Evolutionary conservation across 805 yeast genomes (phyloP).

Genomic region (Saturnispora dispora): DNA sequence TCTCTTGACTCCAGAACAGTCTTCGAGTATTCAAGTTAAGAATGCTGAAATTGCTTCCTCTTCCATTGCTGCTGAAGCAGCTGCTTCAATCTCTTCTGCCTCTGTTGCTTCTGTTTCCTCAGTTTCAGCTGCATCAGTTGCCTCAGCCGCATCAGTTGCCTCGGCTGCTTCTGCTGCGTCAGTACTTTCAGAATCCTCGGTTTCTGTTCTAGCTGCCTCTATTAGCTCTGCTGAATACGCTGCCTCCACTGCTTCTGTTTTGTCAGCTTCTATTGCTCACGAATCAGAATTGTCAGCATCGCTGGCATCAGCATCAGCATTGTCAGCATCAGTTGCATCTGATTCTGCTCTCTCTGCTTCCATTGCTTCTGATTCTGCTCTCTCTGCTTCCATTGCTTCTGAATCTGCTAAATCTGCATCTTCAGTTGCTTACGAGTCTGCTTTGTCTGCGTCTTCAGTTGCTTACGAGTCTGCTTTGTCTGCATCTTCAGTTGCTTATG

Average conservation of each 20-base stretch:
- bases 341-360: constrained; percentile 11
- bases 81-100: constrained; percentile 30
- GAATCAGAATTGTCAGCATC: constrained; percentile 16
- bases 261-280: constrained; percentile 18
- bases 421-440: constrained; percentile 14
- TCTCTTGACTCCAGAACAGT: constrained; percentile 37
- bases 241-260: constrained; percentile 14
- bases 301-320: constrained; percentile 17
- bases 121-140: constrained; percentile 26
- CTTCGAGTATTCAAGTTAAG: constrained; percentile 21
- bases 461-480: constrained; percentile 18
- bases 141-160: constrained; percentile 22
- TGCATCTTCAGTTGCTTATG: constrained; percentile 19
- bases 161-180: constrained; percentile 20
- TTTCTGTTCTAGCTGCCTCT: constrained; percentile 19
- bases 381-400: constrained; percentile 14
- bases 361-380: constrained; percentile 17
- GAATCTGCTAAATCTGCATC: constrained; percentile 16
- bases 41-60: constrained; percentile 18
- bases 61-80: constrained; percentile 27
- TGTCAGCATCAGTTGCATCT: constrained; percentile 15
- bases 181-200: constrained; percentile 19
- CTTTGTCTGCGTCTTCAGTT: constrained; percentile 17
- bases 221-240: constrained; percentile 14
- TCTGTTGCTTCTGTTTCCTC: constrained; percentile 14